Evolutionary conservation across 441 rosid genomes (phyloP).

Genomic region (Macaranga tanarius): DNA sequence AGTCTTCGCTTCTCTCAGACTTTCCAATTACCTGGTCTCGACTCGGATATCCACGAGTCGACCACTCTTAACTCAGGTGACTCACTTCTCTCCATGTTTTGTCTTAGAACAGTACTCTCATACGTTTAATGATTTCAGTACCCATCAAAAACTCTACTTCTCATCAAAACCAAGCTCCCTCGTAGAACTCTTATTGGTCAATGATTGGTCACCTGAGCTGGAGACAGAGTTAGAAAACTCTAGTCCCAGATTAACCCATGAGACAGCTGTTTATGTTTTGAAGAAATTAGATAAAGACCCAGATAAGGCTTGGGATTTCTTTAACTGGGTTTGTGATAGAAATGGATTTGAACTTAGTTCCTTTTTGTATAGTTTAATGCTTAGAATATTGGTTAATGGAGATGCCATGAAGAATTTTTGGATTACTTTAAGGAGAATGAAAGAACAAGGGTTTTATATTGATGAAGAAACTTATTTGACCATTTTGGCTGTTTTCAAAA

Average conservation of each 20-base stretch:
- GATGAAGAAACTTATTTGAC: constrained; percentile 67
- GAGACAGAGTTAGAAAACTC: constrained; percentile 41
- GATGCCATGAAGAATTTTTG: constrained; percentile 66
- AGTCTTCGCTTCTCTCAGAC: constrained; percentile 38
- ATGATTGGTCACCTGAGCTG: constrained; percentile 60
- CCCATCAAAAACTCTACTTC: constrained; percentile 33
- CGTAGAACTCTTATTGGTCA: constrained; percentile 41
- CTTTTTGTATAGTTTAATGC: constrained; percentile 57
- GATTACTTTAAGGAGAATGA: constrained; percentile 61
- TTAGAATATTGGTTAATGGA: constrained; percentile 53
- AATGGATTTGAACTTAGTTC: constrained; percentile 63
- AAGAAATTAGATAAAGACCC: constrained; percentile 65
- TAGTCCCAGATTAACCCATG: constrained; percentile 44
- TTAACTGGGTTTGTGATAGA: constrained; percentile 58
- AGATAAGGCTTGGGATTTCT: constrained; percentile 56
- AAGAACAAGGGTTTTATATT: constrained; percentile 60
- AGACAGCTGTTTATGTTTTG: constrained; percentile 60
- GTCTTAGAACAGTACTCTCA: constrained; percentile 17
- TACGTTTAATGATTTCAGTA: constrained; percentile 23
- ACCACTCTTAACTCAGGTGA: constrained; percentile 43
- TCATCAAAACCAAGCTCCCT: constrained; percentile 49
- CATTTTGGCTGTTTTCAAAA: constrained; percentile 41
- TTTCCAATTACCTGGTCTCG: constrained; percentile 35
- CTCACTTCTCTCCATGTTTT: constrained; percentile 28
- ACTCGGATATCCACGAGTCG: constrained; percentile 32